These are phyloP conservation scores for Pulveroboletus sp. DNA, from an alignment of 768 basidiomycete genomes.

Conservation along the genomic window DNA sequence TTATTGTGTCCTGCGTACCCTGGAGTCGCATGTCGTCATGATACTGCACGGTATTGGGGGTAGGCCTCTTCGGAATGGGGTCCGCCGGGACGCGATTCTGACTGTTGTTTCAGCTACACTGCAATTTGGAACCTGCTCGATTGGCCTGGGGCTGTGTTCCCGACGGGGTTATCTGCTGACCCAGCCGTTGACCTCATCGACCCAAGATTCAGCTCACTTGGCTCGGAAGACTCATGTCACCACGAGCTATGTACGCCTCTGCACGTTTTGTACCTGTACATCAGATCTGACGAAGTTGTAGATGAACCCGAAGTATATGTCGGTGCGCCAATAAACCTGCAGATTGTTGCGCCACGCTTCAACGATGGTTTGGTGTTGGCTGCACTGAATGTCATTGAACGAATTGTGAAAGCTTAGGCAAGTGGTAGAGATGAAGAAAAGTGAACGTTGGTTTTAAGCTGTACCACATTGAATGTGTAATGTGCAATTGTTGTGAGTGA, in stretches of 20 bases:
- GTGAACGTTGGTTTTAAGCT: too few relatives aligned
- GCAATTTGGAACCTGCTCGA: conserved; percentile 42
- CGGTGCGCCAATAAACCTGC: conserved; percentile 18
- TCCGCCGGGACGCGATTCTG: background rate
- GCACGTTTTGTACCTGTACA: background rate
- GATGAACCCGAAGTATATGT: conserved; percentile 19
- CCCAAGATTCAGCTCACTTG: conserved; percentile 6
- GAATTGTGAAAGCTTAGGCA: conserved; percentile 17
- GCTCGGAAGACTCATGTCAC: conserved; percentile 21
- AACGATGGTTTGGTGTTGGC: conserved; percentile 26
- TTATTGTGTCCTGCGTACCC: conserved; percentile 36
- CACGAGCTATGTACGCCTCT: conserved; percentile 15
- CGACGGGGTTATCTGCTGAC: conserved; percentile 34
- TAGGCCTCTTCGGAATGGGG: background rate
- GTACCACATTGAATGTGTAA: too few relatives aligned
- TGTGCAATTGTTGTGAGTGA: too few relatives aligned
- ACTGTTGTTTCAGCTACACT: conserved; percentile 31
- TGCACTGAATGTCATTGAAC: conserved; percentile 22
- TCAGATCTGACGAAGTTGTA: conserved; percentile 6
- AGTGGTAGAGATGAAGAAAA: background rate
- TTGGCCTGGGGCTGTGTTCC: conserved; percentile 42
- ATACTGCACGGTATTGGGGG: conserved; percentile 34
- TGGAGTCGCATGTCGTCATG: conserved; percentile 35
- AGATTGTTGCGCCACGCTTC: conserved; percentile 24
- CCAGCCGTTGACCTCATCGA: conserved; percentile 21